These are phyloP conservation scores for Atkinsonella texensis DNA, from an alignment of 2,329 filamentous ascomycete genomes.

Conservation along the genomic window DNA sequence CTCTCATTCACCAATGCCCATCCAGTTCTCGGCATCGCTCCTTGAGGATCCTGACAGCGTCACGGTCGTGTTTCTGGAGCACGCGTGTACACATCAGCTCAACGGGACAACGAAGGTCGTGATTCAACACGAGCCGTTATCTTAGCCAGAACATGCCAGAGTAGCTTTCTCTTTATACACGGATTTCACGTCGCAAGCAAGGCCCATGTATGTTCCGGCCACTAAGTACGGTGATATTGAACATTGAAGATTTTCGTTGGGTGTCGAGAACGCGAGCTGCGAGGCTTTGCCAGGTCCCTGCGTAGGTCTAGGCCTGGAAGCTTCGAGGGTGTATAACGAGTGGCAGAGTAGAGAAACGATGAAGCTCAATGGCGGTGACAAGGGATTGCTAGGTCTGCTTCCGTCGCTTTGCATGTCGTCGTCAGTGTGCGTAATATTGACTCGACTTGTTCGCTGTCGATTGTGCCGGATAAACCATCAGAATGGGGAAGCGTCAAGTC, in stretches of 20 bases:
- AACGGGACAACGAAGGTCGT: constrained; percentile 37
- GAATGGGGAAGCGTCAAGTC: too few relatives aligned
- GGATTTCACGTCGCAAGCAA: background rate
- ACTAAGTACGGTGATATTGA: background rate
- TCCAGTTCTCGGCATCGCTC: constrained; percentile 45
- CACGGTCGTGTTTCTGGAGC: constrained; percentile 53
- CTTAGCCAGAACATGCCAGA: background rate
- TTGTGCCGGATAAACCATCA: too few relatives aligned
- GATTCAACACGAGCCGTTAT: constrained; percentile 31
- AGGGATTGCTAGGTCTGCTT: too few relatives aligned
- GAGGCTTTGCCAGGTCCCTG: too few relatives aligned
- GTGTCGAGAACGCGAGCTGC: background rate
- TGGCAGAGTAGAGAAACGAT: too few relatives aligned
- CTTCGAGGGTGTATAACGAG: too few relatives aligned
- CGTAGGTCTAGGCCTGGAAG: too few relatives aligned
- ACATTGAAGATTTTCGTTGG: too few relatives aligned
- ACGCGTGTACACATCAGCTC: constrained; percentile 39
- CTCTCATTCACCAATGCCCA: constrained; percentile 40
- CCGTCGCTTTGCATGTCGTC: too few relatives aligned
- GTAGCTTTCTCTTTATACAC: background rate
- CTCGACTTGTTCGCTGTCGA: too few relatives aligned
- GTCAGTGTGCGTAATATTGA: too few relatives aligned
- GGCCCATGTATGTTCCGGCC: background rate
- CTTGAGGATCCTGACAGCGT: constrained; percentile 52
- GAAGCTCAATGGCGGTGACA: too few relatives aligned